A percentile compares a stretch with the other conserved stretches of the same genome.
Conservation (phyloP, 1,139 yeast genomes). For the Yamadazyma diddensiae region DNA sequence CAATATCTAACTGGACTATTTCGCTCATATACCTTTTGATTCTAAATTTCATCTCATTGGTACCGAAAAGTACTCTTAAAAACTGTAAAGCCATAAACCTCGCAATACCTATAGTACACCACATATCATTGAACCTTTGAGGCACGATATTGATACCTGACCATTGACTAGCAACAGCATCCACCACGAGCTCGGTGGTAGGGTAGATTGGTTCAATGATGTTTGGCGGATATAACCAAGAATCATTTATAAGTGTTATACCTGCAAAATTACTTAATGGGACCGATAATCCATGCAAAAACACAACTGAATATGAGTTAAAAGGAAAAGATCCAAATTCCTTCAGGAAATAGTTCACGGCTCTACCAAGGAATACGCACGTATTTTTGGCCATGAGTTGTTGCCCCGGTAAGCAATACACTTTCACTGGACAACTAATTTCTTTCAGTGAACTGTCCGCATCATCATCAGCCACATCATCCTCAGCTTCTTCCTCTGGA, state of each 20-base stretch:
- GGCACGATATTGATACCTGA: slow-evolving; percentile 92
- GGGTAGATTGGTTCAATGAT: slow-evolving; percentile 77
- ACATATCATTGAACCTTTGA: slow-evolving; percentile 72
- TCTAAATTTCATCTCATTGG: slow-evolving; percentile 73
- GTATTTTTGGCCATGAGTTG: slow-evolving; percentile 66
- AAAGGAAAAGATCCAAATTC: slow-evolving; percentile 95
- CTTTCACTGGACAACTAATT: slow-evolving; percentile 46
- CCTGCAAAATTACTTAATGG: slow-evolving; percentile 69
- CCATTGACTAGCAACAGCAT: slow-evolving; percentile 86
- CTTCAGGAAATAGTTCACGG: slow-evolving; percentile 77
- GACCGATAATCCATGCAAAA: slow-evolving; percentile 58
- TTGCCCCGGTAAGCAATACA: slow-evolving; percentile 58
- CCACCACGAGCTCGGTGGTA: slow-evolving; percentile 65
- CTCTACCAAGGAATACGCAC: slow-evolving; percentile 70
- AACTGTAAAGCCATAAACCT: slow-evolving; percentile 80
- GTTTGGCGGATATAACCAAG: slow-evolving; percentile 70
- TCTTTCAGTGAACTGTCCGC: slow-evolving; percentile 19
- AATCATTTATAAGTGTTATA: slow-evolving; percentile 61
- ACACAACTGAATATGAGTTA: slow-evolving; percentile 73
- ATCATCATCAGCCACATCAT: slow-evolving; percentile 38
- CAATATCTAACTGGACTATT: slow-evolving; percentile 71
- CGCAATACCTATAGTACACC: slow-evolving; percentile 89
- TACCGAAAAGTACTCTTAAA: slow-evolving; percentile 70
- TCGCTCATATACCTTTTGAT: slow-evolving; percentile 63
- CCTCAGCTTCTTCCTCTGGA: slow-evolving; percentile 32